These are phyloP conservation scores for Nannochloris sp. DNA, from an alignment of 139 green algal genomes.

Conservation along the genomic window DNA sequence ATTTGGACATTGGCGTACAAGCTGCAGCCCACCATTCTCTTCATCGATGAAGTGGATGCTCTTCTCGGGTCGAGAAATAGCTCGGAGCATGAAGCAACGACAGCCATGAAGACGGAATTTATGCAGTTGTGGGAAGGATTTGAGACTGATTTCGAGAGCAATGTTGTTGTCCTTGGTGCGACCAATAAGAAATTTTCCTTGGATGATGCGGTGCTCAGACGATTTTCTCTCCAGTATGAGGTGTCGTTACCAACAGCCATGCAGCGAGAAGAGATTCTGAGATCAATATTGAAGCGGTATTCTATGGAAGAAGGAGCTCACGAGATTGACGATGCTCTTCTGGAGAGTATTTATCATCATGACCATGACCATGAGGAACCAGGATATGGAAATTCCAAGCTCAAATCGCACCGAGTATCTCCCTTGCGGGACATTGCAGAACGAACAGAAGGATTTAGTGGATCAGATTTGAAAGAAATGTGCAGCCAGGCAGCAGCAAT, in stretches of 20 bases:
- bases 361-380: background rate
- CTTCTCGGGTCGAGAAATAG: constrained; percentile 71
- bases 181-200: constrained; percentile 74
- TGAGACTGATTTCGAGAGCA: constrained; percentile 37
- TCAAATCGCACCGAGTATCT: background rate
- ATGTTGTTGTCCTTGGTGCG: constrained; percentile 77
- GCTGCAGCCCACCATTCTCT: constrained; percentile 90
- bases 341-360: background rate
- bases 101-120: constrained; percentile 90
- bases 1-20: constrained; percentile 83
- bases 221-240: constrained; percentile 66
- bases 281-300: constrained; percentile 31
- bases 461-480: constrained; percentile 71
- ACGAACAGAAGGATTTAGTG: constrained; percentile 60
- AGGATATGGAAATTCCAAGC: background rate
- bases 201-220: constrained; percentile 62
- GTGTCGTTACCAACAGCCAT: constrained; percentile 48
- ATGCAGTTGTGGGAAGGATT: constrained; percentile 96
- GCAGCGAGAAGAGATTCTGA: constrained; percentile 59
- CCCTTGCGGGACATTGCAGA: constrained; percentile 36
- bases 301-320: constrained; percentile 6
- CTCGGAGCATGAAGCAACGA: constrained; percentile 83
- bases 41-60: constrained; percentile 93
- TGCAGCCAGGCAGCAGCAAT: constrained; percentile 50
- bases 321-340: background rate